Percentiles rank a stretch among this genome's conserved stretches.
Evolutionary conservation across 2,329 filamentous ascomycete genomes (phyloP).

Genomic region (Colletotrichum sp.): DNA sequence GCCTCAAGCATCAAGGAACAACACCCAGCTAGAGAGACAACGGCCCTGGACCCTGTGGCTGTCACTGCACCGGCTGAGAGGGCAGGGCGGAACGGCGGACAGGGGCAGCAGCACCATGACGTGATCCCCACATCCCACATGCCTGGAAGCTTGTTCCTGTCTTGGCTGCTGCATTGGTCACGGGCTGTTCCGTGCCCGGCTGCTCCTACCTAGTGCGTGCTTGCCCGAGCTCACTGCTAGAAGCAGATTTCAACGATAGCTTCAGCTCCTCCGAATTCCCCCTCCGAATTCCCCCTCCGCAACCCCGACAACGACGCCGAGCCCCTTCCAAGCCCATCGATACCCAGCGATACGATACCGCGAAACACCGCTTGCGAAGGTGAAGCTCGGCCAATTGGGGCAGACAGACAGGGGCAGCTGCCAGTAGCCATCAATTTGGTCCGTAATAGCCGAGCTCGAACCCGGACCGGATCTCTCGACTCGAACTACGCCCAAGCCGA

Average conservation of each 20-base stretch:
- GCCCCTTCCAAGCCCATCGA: neutral
- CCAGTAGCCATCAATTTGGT: neutral
- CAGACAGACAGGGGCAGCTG: neutral
- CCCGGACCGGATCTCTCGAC: neutral
- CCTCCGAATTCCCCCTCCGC: neutral
- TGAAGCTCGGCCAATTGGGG: neutral
- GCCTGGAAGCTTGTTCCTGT: constrained; percentile 22
- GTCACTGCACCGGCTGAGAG: neutral
- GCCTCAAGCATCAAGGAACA: neutral
- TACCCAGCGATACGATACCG: neutral
- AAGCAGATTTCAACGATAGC: constrained; percentile 18
- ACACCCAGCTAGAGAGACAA: neutral
- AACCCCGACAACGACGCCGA: neutral
- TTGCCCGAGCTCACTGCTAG: neutral
- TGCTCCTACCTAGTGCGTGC: neutral
- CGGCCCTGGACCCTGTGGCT: neutral
- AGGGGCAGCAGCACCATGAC: constrained; percentile 22
- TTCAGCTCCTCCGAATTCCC: neutral
- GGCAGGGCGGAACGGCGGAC: neutral
- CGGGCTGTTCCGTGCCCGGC: neutral
- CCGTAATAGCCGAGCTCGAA: neutral
- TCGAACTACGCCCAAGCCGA: neutral
- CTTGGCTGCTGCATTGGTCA: constrained; percentile 9
- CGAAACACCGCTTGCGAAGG: constrained; percentile 1
- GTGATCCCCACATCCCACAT: constrained; percentile 17